Conservation (phyloP, 2,329 filamentous ascomycete species). For the Ophiognomonia clavigignenti-juglandacearum region DNA sequence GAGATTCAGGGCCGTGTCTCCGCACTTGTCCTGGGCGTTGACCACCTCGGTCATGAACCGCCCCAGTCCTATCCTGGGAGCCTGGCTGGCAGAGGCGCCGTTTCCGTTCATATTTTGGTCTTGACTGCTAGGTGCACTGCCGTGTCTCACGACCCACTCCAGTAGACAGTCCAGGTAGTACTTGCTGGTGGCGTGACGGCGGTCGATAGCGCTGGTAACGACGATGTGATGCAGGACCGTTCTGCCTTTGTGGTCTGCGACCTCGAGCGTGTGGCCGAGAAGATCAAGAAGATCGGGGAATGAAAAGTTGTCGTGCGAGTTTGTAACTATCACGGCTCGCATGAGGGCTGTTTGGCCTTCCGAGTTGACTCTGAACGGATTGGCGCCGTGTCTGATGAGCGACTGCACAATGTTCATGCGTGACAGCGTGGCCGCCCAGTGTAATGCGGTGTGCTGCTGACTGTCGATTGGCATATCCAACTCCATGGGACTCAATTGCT, state of each 20-base stretch:
- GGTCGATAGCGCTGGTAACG: constrained; percentile 91
- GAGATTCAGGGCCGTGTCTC: constrained; percentile 91
- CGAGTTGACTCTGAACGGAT: constrained; percentile 80
- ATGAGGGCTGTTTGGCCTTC: constrained; percentile 90
- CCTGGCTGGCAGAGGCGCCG: constrained; percentile 19
- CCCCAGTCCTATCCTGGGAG: constrained; percentile 75
- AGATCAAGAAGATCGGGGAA: constrained; percentile 90
- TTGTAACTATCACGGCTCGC: constrained; percentile 87
- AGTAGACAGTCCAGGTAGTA: constrained; percentile 94
- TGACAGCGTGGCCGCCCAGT: constrained; percentile 93
- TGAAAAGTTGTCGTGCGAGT: constrained; percentile 84
- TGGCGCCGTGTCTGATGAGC: constrained; percentile 79
- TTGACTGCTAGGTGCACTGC: constrained; percentile 39
- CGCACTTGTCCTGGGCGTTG: constrained; percentile 88
- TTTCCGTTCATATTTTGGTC: constrained; percentile 25
- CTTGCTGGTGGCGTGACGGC: constrained; percentile 82
- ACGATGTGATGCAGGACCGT: constrained; percentile 96
- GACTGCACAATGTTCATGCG: constrained; percentile 77
- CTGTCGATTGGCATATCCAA: constrained; percentile 90
- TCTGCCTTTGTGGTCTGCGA: constrained; percentile 81
- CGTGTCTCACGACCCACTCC: constrained; percentile 89
- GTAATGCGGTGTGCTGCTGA: constrained; percentile 82
- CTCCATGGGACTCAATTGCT: constrained; percentile 70
- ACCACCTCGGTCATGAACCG: constrained; percentile 97
- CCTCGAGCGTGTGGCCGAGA: constrained; percentile 82